A percentile compares a stretch with the other conserved stretches of the same genome.
Evolutionary conservation across 768 basidiomycete species (phyloP).

Genomic region (Termitomyces sp.): DNA sequence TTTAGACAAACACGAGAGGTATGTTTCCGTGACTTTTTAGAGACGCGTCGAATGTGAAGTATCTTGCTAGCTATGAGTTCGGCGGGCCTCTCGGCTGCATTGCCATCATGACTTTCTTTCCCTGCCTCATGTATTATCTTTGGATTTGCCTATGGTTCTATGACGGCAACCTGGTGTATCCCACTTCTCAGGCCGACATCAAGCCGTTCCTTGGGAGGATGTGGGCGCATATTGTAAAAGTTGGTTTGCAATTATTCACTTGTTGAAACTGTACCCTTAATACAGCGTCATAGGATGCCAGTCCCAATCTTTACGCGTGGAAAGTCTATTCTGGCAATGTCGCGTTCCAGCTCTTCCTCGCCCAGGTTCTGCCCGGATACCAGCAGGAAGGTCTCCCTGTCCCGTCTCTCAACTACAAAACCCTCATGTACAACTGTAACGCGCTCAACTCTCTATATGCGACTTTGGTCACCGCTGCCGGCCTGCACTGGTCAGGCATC

Average conservation of each 20-base stretch:
- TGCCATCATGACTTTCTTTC: slow-evolving; percentile 93
- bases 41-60: slow-evolving; percentile 1
- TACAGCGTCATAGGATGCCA: slow-evolving; percentile 65
- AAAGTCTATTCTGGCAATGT: slow-evolving; percentile 88
- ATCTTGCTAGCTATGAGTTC: slow-evolving; percentile 76
- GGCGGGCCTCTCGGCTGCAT: slow-evolving; percentile 89
- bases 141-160: slow-evolving; percentile 98
- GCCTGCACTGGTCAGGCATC: slow-evolving; percentile 70
- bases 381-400: slow-evolving; percentile 95
- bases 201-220: slow-evolving; percentile 73
- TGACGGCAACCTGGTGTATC: slow-evolving; percentile 74
- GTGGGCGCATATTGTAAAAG: slow-evolving; percentile 81
- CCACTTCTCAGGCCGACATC: slow-evolving; percentile 63
- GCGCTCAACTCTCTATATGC: slow-evolving; percentile 81
- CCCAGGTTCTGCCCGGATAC: slow-evolving; percentile 87
- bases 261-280: background rate
- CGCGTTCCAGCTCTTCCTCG: slow-evolving; percentile 84
- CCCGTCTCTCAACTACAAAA: slow-evolving; percentile 88
- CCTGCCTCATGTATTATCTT: slow-evolving; percentile 95
- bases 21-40: slow-evolving; percentile 14
- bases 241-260: slow-evolving; percentile 23
- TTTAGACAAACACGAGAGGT: slow-evolving; percentile 67
- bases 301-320: slow-evolving; percentile 84
- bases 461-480: slow-evolving; percentile 69
- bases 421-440: slow-evolving; percentile 96